Evolutionary conservation across 2,329 filamentous ascomycete genomes (phyloP), one percentile per base, ranked within the genome.

Genomic region (Colletotrichum lupini): DNA sequence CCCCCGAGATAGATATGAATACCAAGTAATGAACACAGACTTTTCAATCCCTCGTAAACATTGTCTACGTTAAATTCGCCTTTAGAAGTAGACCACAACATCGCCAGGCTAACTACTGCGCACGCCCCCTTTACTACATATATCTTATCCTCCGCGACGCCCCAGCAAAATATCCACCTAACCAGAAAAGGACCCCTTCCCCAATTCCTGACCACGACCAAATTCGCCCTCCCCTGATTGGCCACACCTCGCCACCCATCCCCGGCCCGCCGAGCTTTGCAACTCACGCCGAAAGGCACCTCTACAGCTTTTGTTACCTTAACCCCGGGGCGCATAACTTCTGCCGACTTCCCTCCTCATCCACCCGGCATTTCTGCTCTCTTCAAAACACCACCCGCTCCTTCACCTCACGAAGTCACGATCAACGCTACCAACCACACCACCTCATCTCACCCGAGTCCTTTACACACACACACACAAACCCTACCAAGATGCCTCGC

Each of bases 401-500:
- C 26, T 56, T 52, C 26, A 30, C 46, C 12, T 37, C 35, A 30
- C n/a, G 1, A 66, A 49, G 26, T 42, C 30, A 30, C 24, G 8
- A 55, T 26, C 37, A 30, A n/a, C 49, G 32, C 37, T 35, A 28
- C 52, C 32, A 35, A 19, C 49, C 24, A 35, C 32, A 53, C 35
- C 59, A 42, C 49, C 57, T 35, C 32, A 35, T 35, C 60, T 52
- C 74, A 75, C 58, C 14, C 60, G 28, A 53, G 28, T 53, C 14
- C 37, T 16, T 7, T 49, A n/a, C n/a, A 61, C 37, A 53, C n/a
- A 61, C 37, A 53, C 49, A 53, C 66, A 68, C 68, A 64, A 53
- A 72, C 72, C 69, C 74, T 74, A 32, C 74, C 82, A 88, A 83
- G 73, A 96, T 96, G 94, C 85, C 94, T 92, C 94, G 94, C 85